Evolutionary conservation across 2,329 filamentous ascomycete species (phyloP).

Genomic region (Arachnopeziza araneosa): DNA sequence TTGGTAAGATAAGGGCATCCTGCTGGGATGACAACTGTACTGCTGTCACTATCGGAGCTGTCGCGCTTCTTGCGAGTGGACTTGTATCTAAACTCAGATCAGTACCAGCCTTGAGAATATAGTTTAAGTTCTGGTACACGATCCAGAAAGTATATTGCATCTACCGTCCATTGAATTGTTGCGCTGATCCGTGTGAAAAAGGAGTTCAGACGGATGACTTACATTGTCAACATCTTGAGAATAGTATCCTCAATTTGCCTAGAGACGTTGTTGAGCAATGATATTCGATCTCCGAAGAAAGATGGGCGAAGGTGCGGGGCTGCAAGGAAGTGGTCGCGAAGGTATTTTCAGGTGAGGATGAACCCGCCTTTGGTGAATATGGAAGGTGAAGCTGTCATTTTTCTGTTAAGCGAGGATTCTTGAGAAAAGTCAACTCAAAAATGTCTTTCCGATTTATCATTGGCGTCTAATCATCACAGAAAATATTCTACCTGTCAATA

Average conservation of each 20-base stretch:
- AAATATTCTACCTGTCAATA: too few relatives aligned
- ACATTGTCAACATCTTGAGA: conserved; percentile 17
- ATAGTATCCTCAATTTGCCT: not conserved
- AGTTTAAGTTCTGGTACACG: not conserved
- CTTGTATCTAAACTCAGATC: conserved; percentile 11
- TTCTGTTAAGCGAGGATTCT: too few relatives aligned
- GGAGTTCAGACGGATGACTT: conserved; percentile 1
- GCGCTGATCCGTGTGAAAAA: not conserved
- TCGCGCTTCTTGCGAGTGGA: conserved; percentile 4
- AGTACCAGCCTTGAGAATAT: not conserved
- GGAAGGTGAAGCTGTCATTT: too few relatives aligned
- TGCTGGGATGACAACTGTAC: conserved; percentile 14
- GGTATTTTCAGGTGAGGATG: not conserved
- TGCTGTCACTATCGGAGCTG: not conserved
- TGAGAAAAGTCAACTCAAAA: too few relatives aligned
- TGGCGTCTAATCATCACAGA: too few relatives aligned
- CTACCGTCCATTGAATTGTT: not conserved
- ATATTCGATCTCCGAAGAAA: not conserved
- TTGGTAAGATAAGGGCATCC: conserved; percentile 26
- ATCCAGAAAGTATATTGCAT: not conserved
- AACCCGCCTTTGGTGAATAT: not conserved
- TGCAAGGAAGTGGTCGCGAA: not conserved
- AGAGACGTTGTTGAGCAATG: not conserved
- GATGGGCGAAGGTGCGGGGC: not conserved
- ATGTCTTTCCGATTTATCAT: too few relatives aligned